Evolutionary conservation across 148 eudicot genomes (phyloP).

Genomic region (Nepenthes gracilis): DNA sequence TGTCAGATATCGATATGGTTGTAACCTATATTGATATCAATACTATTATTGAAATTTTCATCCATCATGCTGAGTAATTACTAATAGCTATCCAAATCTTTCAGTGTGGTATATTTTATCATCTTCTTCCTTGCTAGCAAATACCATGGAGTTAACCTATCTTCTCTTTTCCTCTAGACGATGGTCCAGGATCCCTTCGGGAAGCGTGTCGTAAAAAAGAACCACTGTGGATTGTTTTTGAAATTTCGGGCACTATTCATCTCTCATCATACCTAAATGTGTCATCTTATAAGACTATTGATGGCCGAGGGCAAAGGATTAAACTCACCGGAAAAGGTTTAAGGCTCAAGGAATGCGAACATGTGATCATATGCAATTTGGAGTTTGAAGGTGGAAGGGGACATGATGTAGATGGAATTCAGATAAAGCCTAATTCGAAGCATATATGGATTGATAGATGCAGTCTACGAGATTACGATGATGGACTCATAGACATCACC

Average conservation of each 20-base stretch:
- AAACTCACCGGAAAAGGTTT: slow-evolving; percentile 75
- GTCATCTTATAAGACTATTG: slow-evolving; percentile 79
- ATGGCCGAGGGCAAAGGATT: slow-evolving; percentile 82
- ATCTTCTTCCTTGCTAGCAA: too few relatives aligned
- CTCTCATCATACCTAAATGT: slow-evolving; percentile 55
- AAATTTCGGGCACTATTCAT: slow-evolving; percentile 72
- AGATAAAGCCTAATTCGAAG: slow-evolving; percentile 79
- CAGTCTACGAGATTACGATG: slow-evolving; percentile 63
- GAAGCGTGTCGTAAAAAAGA: slow-evolving; percentile 76
- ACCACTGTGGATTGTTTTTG: slow-evolving; percentile 87
- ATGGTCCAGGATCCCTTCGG: slow-evolving; percentile 93
- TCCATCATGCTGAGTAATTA: too few relatives aligned
- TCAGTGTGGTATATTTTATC: too few relatives aligned
- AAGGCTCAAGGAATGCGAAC: slow-evolving; percentile 84
- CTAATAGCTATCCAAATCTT: too few relatives aligned
- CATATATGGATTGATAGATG: slow-evolving; percentile 97
- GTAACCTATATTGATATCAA: too few relatives aligned
- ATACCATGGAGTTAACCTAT: neutral
- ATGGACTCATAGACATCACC: slow-evolving; percentile 88
- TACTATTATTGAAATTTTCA: too few relatives aligned
- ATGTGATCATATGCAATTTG: slow-evolving; percentile 77
- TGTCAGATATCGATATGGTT: too few relatives aligned
- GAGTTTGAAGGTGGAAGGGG: slow-evolving; percentile 89
- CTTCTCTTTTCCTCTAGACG: slow-evolving; percentile 34
- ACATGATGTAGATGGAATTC: slow-evolving; percentile 85